Conservation (phyloP, 106 monocot genomes). For the Platanthera zijinensis region DNA sequence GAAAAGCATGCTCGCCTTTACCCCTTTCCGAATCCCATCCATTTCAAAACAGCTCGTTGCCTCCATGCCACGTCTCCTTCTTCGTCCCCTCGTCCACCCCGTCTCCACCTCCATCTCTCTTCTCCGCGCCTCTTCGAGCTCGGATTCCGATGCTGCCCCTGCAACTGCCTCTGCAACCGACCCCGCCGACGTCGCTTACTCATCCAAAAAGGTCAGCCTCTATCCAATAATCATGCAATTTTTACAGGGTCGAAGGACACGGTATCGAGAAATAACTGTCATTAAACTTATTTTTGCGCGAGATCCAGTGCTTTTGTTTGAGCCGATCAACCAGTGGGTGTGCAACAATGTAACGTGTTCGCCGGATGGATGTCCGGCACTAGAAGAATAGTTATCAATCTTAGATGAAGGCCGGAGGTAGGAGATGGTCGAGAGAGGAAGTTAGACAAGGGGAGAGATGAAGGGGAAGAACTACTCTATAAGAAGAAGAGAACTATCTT, state of each 20-base stretch:
- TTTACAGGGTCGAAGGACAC: background rate
- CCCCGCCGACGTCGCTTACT: background rate
- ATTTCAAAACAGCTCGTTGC: background rate
- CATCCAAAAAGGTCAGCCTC: background rate
- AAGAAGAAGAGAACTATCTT: too few relatives aligned
- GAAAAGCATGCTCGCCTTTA: background rate
- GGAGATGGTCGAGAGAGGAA: too few relatives aligned
- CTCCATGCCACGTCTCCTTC: background rate
- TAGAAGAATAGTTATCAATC: too few relatives aligned
- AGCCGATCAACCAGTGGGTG: background rate
- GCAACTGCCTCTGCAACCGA: background rate
- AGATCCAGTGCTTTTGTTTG: background rate
- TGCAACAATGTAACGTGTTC: too few relatives aligned
- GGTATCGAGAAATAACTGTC: background rate
- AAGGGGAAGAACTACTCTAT: too few relatives aligned
- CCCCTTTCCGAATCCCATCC: slow-evolving; percentile 1
- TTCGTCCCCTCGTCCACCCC: background rate
- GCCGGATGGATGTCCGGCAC: too few relatives aligned
- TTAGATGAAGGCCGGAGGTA: too few relatives aligned
- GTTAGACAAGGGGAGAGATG: too few relatives aligned
- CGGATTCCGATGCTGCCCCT: background rate
- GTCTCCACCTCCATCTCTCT: background rate
- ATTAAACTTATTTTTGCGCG: background rate
- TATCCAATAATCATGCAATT: background rate
- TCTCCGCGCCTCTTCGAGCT: background rate